phyloP scores from a whole-genome alignment of 192 early-diverging fungal genomes.

The Gigaspora rosea region DNA sequence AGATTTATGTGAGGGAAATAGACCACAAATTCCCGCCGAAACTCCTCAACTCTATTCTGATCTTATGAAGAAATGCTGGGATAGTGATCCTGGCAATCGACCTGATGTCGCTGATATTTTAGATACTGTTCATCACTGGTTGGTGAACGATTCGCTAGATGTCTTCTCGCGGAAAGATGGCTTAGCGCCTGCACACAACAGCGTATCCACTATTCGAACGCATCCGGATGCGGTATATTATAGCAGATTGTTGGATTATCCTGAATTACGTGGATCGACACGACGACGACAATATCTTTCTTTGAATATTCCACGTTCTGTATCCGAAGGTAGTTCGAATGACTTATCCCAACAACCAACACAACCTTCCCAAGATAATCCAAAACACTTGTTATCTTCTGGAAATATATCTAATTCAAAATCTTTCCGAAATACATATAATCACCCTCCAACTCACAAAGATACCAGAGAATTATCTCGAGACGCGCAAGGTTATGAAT shows the following conservation, averaged over 20 bases:
- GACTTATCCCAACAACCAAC: neutral
- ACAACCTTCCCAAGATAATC: neutral
- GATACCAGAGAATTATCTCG: neutral
- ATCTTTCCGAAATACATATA: neutral
- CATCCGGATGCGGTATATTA: constrained; percentile 28
- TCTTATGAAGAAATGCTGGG: constrained; percentile 47
- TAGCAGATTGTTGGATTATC: constrained; percentile 31
- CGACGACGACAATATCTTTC: neutral
- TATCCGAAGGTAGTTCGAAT: neutral
- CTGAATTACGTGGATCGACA: neutral
- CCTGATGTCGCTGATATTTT: constrained; percentile 15
- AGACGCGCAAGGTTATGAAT: neutral
- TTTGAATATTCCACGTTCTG: neutral
- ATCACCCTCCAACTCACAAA: neutral
- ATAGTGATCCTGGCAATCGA: constrained; percentile 37
- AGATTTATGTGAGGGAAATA: constrained; percentile 36
- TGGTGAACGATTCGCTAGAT: constrained; percentile 22
- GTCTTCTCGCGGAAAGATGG: constrained; percentile 9
- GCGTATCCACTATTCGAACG: neutral
- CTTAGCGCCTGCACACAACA: neutral
- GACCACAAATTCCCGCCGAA: constrained; percentile 40
- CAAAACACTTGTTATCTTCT: neutral
- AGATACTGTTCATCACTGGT: constrained; percentile 19
- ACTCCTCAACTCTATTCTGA: constrained; percentile 44
- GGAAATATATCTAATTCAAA: neutral